These are phyloP conservation scores for Ganoderma lucidum DNA, from an alignment of 1,284 basidiomycete species.

Conservation along the genomic window DNA sequence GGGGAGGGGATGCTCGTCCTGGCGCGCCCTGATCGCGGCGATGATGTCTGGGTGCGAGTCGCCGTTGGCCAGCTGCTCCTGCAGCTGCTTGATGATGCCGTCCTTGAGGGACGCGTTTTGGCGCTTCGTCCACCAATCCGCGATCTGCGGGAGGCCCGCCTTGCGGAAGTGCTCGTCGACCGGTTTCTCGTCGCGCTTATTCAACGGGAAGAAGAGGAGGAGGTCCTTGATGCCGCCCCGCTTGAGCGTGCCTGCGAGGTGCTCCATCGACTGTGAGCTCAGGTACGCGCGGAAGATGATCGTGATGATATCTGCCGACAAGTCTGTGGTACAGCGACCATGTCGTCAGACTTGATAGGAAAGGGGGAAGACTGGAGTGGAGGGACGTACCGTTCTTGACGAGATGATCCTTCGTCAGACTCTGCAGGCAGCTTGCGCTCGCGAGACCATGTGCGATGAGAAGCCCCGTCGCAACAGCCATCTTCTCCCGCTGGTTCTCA, in stretches of 20 bases:
- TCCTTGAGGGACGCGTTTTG: constrained; percentile 72
- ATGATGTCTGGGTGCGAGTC: constrained; percentile 77
- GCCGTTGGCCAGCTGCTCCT: constrained; percentile 56
- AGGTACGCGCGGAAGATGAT: constrained; percentile 86
- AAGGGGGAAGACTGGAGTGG: neutral
- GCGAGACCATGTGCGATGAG: constrained; percentile 86
- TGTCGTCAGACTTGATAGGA: neutral
- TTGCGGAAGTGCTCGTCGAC: constrained; percentile 90
- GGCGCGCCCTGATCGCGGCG: constrained; percentile 71
- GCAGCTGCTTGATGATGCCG: constrained; percentile 41
- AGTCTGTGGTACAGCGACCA: constrained; percentile 53
- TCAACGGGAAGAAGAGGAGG: constrained; percentile 85
- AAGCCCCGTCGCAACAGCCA: constrained; percentile 83
- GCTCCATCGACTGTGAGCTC: constrained; percentile 84
- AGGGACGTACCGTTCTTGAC: constrained; percentile 83
- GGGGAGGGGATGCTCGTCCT: constrained; percentile 76
- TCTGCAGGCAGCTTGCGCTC: constrained; percentile 78
- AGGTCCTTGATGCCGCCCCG: constrained; percentile 89
- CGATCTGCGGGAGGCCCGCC: constrained; percentile 78
- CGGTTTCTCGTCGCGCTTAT: constrained; percentile 76
- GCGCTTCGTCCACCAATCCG: constrained; percentile 93
- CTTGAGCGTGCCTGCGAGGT: constrained; percentile 81
- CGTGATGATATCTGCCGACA: constrained; percentile 81
- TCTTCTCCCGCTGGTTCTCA: constrained; percentile 78
- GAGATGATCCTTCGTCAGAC: constrained; percentile 92